These are phyloP conservation scores for Immersiporthe knoxdaviesiana DNA, from an alignment of 2,329 filamentous ascomycete genomes.

Conservation along the genomic window DNA sequence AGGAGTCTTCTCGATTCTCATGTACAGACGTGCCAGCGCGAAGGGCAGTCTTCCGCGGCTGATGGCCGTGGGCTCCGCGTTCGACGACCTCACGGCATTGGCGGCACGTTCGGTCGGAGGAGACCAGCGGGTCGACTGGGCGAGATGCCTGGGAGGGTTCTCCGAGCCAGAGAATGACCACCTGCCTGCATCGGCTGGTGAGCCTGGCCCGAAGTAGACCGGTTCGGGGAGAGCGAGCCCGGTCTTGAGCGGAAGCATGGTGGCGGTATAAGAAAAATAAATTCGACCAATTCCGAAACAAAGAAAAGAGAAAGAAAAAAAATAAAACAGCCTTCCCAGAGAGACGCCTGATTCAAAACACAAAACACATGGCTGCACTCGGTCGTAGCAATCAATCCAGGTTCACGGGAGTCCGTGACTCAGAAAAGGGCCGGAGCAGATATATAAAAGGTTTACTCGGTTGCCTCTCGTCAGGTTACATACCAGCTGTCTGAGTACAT, in stretches of 20 bases:
- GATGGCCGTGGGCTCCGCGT: not conserved
- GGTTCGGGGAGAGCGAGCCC: not conserved
- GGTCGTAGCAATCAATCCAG: not conserved
- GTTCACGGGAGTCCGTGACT: not conserved
- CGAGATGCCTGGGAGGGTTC: not conserved
- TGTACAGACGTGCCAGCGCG: constrained; percentile 12
- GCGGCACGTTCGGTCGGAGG: not conserved
- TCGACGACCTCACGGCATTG: not conserved
- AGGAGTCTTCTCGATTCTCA: not conserved
- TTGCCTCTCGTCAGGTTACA: not conserved
- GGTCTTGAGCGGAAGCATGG: not conserved
- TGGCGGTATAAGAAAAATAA: too few relatives aligned
- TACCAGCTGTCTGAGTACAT: not conserved
- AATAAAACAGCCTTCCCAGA: not conserved
- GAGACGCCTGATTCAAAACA: not conserved
- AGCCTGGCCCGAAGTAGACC: not conserved
- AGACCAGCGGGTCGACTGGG: not conserved
- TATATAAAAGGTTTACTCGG: not conserved
- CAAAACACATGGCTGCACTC: not conserved
- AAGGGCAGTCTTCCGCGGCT: constrained; percentile 11
- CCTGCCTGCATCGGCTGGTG: not conserved
- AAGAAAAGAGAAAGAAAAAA: accelerated
- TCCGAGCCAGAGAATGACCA: not conserved
- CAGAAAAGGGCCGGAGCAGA: not conserved
- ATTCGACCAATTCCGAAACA: not conserved